Evolutionary conservation across 2,329 filamentous ascomycete species (phyloP).

Genomic region (Diaporthe sp.): DNA sequence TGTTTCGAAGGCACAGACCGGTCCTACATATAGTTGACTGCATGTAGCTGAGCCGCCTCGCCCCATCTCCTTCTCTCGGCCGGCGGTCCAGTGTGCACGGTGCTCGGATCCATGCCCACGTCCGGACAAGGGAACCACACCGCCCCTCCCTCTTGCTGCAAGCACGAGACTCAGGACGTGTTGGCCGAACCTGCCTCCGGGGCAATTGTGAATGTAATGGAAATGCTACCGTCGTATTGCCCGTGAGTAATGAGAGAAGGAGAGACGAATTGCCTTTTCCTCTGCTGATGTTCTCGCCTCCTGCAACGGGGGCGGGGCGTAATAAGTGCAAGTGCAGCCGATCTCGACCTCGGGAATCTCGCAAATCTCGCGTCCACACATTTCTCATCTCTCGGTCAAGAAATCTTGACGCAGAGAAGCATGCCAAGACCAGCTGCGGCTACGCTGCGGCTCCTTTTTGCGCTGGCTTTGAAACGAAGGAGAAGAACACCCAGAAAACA

Average conservation of each 20-base stretch:
- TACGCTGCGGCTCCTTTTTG: conserved; percentile 15
- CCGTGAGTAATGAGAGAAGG: conserved; percentile 13
- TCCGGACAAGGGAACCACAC: conserved; percentile 23
- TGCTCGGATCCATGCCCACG: conserved; percentile 6
- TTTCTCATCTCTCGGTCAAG: conserved; percentile 1
- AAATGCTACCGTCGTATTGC: conserved; percentile 22
- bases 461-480: conserved; percentile 2
- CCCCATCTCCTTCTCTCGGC: background rate
- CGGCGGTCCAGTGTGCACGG: conserved; percentile 18
- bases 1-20: background rate
- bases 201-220: conserved; percentile 3
- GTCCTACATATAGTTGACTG: background rate
- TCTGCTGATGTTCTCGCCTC: conserved; percentile 8
- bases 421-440: conserved; percentile 29
- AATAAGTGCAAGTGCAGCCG: conserved; percentile 24
- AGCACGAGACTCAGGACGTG: conserved; percentile 19
- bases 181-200: conserved; percentile 16
- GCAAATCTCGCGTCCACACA: conserved; percentile 14
- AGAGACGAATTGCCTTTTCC: conserved; percentile 11
- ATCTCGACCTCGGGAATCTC: conserved; percentile 12
- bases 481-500: background rate
- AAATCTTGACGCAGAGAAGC: conserved; percentile 12
- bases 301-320: background rate
- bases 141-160: conserved; percentile 21
- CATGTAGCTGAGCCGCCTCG: conserved; percentile 1